These are phyloP conservation scores for Cordyceps javanica DNA, from an alignment of 2,329 filamentous ascomycete species.

Conservation along the genomic window DNA sequence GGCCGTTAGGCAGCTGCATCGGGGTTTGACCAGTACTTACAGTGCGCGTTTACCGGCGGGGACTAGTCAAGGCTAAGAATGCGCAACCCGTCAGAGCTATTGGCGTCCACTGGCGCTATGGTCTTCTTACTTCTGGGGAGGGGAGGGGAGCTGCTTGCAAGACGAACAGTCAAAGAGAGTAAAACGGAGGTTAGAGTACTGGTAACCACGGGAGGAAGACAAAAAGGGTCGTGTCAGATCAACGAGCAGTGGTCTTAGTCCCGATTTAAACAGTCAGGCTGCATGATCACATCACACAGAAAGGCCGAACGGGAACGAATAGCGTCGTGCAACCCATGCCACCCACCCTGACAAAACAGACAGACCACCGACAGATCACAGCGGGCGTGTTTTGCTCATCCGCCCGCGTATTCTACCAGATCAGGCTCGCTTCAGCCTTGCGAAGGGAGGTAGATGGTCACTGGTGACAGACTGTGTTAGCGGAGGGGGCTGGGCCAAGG, in stretches of 20 bases:
- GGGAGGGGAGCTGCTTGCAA: neutral
- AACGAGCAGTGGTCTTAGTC: neutral
- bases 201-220: neutral
- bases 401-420: constrained; percentile 1
- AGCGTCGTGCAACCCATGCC: neutral
- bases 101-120: neutral
- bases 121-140: too few species aligned
- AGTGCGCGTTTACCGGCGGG: too few species aligned
- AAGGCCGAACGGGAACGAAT: neutral
- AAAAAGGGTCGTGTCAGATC: neutral
- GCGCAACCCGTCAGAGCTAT: neutral
- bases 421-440: constrained; percentile 11
- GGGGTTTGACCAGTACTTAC: too few species aligned
- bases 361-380: neutral
- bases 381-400: neutral
- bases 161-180: neutral
- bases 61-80: too few species aligned
- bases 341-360: too few species aligned
- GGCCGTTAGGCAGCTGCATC: too few species aligned
- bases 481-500: constrained; percentile 1
- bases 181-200: neutral
- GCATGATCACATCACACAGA: constrained; percentile 8
- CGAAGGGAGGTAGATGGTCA: neutral
- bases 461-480: neutral
- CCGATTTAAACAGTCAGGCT: constrained; percentile 3